Base-by-base conservation (phyloP, 1,139 yeast genomes). In the Spathaspora sp. region DNA sequence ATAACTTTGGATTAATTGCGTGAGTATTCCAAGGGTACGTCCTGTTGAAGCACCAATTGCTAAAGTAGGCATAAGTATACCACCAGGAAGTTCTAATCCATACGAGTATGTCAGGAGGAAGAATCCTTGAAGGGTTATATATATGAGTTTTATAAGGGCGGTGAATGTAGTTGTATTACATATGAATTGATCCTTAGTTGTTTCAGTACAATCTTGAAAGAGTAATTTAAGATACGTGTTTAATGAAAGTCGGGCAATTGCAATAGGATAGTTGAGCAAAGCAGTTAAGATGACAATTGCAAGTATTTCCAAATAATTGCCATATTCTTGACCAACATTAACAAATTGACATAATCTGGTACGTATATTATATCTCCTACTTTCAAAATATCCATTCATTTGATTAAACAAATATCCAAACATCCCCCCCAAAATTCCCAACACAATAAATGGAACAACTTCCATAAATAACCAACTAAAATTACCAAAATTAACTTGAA, bases 381-480 rank as follows among this genome's bases (percentile, higher is more conserved):
- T 47, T 24, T 64, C 58, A 39, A 67, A 59, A 36, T 48, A 54
- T 6, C 78, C 57, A 57, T 86, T 84, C 6, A 82, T 54, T 38
- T 58, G 68, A 41, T 75, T 80, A 60, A 82, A 80, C 5, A 68
- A 55, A 13, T 76, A 72, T 1, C 96, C 95, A 56, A 78, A 78
- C 7, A 78, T 45, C 0, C 95, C 96, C 34, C 95, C 93, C 11
- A 81, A 44, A 0, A 80, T 61, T 0, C 96, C 96, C 25, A 88
- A 67, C 0, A 82, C 43, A 13, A 84, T 67, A 59, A 87, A 89
- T 0, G 95, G 93, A 8, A 84, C 53, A 4, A 84, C 65, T 58
- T 88, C 96, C 60, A 85, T 63, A 43, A 79, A 69, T 20, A 86
- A 72, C 95, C 95, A 89, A 52, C 84, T 80, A 55, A 87, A 78